Percentiles rank a stretch among this genome's conserved stretches.
Conservation (phyloP, 106 monocot genomes). For the Dioscorea alata region DNA sequence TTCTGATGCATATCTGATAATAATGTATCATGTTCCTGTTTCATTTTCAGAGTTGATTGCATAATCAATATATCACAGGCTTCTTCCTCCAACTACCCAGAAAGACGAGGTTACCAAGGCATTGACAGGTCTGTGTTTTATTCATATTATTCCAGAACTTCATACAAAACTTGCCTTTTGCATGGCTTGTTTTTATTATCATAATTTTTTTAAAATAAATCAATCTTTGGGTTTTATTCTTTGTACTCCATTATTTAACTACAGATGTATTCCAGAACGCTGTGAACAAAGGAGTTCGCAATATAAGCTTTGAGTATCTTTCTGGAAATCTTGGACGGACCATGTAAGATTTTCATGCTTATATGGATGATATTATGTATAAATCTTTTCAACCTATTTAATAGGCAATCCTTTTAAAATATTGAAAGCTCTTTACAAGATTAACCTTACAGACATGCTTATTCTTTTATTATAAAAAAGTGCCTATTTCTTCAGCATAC, state of each 20-base stretch:
- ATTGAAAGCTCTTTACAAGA: too few relatives aligned
- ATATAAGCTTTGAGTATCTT: conserved; percentile 92
- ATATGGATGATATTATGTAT: too few relatives aligned
- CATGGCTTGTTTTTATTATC: not conserved
- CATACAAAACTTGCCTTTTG: too few relatives aligned
- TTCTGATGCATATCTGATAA: too few relatives aligned
- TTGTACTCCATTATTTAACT: conserved; percentile 8
- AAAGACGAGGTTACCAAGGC: conserved; percentile 90
- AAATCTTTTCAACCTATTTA: too few relatives aligned
- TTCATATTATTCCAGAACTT: not conserved
- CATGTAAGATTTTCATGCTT: conserved; percentile 42
- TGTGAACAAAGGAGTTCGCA: conserved; percentile 86
- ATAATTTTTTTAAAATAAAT: not conserved
- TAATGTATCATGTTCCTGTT: too few relatives aligned
- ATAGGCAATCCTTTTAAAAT: too few relatives aligned
- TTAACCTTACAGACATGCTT: too few relatives aligned
- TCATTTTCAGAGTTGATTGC: not conserved
- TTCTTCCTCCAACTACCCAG: conserved; percentile 88
- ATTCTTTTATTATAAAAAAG: too few relatives aligned
- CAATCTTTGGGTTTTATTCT: not conserved
- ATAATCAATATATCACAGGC: conserved; percentile 28
- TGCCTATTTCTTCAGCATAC: too few relatives aligned
- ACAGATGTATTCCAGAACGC: conserved; percentile 92
- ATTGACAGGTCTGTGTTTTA: conserved; percentile 66
- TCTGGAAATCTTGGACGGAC: conserved; percentile 95